Evolutionary conservation across 1,284 basidiomycete genomes (phyloP).

Genomic region (Leccinum subfulvum): DNA sequence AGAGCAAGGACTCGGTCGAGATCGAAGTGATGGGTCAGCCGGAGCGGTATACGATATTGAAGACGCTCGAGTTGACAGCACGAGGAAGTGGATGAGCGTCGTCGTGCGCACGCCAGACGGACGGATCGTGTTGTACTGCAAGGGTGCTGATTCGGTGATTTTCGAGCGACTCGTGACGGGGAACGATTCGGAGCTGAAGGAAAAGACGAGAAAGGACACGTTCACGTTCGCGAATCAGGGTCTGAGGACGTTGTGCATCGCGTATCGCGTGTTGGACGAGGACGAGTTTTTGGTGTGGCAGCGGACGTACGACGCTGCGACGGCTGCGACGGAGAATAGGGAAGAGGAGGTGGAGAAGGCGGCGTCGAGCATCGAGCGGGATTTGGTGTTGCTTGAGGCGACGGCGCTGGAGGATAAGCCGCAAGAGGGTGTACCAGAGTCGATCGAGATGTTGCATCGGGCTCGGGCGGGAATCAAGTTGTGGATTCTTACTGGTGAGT

Average conservation of each 20-base stretch:
- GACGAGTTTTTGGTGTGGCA: conserved; percentile 86
- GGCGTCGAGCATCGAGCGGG: conserved; percentile 83
- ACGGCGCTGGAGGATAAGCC: conserved; percentile 97
- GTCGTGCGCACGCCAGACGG: conserved; percentile 84
- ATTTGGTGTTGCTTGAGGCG: conserved; percentile 83
- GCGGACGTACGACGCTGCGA: conserved; percentile 79
- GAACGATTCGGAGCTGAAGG: conserved; percentile 76
- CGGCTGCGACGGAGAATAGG: conserved; percentile 71
- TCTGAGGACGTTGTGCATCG: conserved; percentile 88
- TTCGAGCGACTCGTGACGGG: conserved; percentile 78
- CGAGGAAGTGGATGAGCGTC: conserved; percentile 92
- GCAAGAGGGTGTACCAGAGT: conserved; percentile 95
- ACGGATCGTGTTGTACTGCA: conserved; percentile 83
- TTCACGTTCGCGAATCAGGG: conserved; percentile 93
- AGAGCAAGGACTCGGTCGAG: conserved; percentile 74
- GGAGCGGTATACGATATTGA: conserved; percentile 80
- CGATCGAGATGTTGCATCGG: conserved; percentile 84
- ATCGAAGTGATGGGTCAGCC: conserved; percentile 90
- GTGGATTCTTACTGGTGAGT: conserved; percentile 85
- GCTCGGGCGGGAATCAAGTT: conserved; percentile 89
- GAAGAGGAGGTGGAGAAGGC: conserved; percentile 93
- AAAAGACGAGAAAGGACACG: conserved; percentile 81
- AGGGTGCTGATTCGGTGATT: conserved; percentile 96
- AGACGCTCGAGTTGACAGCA: conserved; percentile 91
- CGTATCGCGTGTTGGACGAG: conserved; percentile 78